Conservation (phyloP, 331 rosid species). For the Malus hybrid region DNA sequence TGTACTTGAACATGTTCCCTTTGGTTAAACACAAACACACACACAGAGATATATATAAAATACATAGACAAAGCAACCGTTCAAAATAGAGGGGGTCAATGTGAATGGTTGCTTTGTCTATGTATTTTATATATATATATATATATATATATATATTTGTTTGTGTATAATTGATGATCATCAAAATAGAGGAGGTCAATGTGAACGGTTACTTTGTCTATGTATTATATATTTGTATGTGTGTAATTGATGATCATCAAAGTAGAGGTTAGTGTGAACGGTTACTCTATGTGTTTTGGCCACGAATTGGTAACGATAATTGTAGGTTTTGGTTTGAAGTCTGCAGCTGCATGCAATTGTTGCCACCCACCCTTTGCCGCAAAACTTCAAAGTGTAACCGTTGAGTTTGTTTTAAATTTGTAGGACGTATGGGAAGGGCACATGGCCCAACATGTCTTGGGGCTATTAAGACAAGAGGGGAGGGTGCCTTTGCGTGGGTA, state of each 20-base stretch:
- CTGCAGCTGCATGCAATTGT: neutral
- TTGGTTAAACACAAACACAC: neutral
- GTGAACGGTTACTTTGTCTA: no score
- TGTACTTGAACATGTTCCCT: neutral
- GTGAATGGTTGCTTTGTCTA: neutral
- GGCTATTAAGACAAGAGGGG: slow-evolving; percentile 74
- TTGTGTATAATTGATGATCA: no score
- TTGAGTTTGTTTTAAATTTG: slow-evolving; percentile 23
- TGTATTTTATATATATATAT: no score
- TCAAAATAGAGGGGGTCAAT: no score
- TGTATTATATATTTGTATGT: neutral
- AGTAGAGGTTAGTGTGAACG: neutral
- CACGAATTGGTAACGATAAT: neutral
- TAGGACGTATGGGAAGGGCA: slow-evolving; percentile 56
- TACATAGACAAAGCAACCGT: neutral
- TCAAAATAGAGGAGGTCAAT: no score
- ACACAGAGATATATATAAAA: no score
- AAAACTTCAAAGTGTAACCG: neutral
- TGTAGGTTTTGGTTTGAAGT: neutral
- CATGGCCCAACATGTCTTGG: slow-evolving; percentile 67
- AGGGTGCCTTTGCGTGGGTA: slow-evolving; percentile 52
- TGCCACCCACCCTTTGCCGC: neutral
- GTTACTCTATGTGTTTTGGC: slow-evolving; percentile 2
- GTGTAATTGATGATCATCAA: neutral
- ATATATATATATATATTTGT: neutral